These are phyloP conservation scores for Sarocladium kiliense DNA, from an alignment of 2,329 filamentous ascomycete genomes.

Conservation along the genomic window DNA sequence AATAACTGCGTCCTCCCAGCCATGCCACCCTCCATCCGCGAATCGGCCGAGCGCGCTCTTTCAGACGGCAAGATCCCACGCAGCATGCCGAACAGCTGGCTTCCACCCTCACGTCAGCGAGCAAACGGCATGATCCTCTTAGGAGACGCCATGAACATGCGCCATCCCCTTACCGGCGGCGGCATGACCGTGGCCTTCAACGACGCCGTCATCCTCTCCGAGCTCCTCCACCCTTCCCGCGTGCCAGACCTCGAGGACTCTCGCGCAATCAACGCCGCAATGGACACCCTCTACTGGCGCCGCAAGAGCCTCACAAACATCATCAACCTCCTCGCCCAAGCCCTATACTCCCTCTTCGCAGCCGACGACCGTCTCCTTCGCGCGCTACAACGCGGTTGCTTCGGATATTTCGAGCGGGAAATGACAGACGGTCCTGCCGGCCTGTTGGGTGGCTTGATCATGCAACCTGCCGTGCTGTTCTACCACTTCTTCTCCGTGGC, in stretches of 20 bases:
- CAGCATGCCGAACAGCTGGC: slow-evolving; percentile 94
- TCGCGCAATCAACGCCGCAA: slow-evolving; percentile 58
- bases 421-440: slow-evolving; percentile 75
- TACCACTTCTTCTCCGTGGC: slow-evolving; percentile 96
- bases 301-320: slow-evolving; percentile 79
- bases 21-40: slow-evolving; percentile 66
- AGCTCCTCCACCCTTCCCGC: slow-evolving; percentile 63
- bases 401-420: slow-evolving; percentile 79
- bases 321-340: slow-evolving; percentile 97
- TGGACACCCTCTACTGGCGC: slow-evolving; percentile 78
- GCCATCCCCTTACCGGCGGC: slow-evolving; percentile 93
- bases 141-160: slow-evolving; percentile 97
- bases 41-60: slow-evolving; percentile 70
- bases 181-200: slow-evolving; percentile 98
- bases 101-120: slow-evolving; percentile 65
- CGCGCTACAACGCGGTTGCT: slow-evolving; percentile 84
- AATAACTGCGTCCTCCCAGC: slow-evolving; percentile 72
- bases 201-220: slow-evolving; percentile 74
- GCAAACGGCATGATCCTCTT: slow-evolving; percentile 67
- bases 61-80: slow-evolving; percentile 69
- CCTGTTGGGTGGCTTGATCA: slow-evolving; percentile 75
- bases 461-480: slow-evolving; percentile 70
- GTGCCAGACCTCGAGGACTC: slow-evolving; percentile 68
- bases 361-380: slow-evolving; percentile 73
- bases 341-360: slow-evolving; percentile 86